Percentiles rank a stretch among this genome's conserved stretches.
These are phyloP conservation scores for Hypomyces perniciosus DNA, from an alignment of 2,329 filamentous ascomycete species.

Conservation along the genomic window DNA sequence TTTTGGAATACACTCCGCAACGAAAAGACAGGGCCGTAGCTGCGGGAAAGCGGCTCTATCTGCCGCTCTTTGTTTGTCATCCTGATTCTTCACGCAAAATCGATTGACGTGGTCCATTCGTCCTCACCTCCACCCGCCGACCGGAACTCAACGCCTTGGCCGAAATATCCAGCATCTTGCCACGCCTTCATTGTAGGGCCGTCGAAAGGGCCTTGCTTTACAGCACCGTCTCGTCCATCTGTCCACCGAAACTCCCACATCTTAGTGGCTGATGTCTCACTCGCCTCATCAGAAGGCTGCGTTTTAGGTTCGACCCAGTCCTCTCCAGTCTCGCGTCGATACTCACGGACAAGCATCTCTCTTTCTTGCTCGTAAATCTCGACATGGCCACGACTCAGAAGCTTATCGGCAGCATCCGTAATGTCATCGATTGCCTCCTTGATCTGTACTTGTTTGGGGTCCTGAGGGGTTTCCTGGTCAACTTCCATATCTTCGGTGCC, in stretches of 20 bases:
- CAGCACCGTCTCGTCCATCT: constrained; percentile 74
- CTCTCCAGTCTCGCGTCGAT: constrained; percentile 77
- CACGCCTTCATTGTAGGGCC: constrained; percentile 80
- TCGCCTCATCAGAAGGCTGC: not conserved
- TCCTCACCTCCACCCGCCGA: constrained; percentile 46
- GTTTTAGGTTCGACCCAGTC: constrained; percentile 57
- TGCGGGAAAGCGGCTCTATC: constrained; percentile 8
- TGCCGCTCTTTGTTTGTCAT: not conserved
- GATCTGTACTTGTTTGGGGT: constrained; percentile 63
- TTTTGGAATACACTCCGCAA: constrained; percentile 4
- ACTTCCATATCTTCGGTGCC: constrained; percentile 62
- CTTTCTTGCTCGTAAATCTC: constrained; percentile 91
- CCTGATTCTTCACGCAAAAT: constrained; percentile 41
- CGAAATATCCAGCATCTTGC: constrained; percentile 89
- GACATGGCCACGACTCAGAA: constrained; percentile 73
- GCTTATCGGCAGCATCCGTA: constrained; percentile 81
- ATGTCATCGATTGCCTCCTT: constrained; percentile 73
- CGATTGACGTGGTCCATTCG: constrained; percentile 44
- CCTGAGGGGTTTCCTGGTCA: constrained; percentile 47
- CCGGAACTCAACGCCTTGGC: constrained; percentile 77
- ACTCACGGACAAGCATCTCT: constrained; percentile 77
- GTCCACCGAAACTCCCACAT: constrained; percentile 90
- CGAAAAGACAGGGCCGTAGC: not conserved
- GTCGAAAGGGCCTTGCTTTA: constrained; percentile 83
- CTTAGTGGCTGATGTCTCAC: constrained; percentile 14